These are phyloP conservation scores for Hsuehochloa calcarea DNA, from an alignment of 176 grass and related monocot genomes.

Conservation along the genomic window DNA sequence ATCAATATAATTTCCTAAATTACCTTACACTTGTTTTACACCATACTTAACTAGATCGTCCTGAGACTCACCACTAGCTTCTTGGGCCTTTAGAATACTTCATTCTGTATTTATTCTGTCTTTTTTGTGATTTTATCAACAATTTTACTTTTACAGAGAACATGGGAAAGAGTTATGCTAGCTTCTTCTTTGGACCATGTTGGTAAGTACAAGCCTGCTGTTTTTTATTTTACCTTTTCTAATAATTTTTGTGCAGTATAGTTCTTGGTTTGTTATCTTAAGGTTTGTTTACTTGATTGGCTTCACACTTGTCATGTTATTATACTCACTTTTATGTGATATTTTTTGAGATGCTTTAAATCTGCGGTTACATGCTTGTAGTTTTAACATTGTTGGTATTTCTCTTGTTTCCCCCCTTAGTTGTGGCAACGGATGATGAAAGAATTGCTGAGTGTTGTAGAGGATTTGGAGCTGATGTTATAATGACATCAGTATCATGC, in stretches of 20 bases:
- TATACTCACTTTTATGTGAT: background rate
- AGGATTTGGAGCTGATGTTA: conserved; percentile 96
- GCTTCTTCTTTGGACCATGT: conserved; percentile 78
- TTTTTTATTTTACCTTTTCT: background rate
- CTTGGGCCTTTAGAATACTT: background rate
- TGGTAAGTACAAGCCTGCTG: conserved; percentile 39
- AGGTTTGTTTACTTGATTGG: background rate
- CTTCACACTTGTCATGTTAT: background rate
- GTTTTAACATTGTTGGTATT: background rate
- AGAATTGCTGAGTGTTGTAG: conserved; percentile 92
- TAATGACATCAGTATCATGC: conserved; percentile 95
- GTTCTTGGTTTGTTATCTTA: background rate
- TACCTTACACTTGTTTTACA: background rate
- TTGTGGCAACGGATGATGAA: conserved; percentile 92
- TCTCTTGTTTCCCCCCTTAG: conserved; percentile 21
- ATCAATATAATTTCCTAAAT: background rate
- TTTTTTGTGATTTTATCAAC: background rate
- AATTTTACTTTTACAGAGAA: conserved; percentile 55
- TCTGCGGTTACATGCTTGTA: too few species aligned
- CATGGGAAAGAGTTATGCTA: conserved; percentile 92
- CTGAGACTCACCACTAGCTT: background rate
- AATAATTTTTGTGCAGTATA: background rate
- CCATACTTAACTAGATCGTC: background rate
- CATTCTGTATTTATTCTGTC: background rate
- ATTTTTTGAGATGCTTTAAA: too few species aligned